These are phyloP conservation scores for Phialophora chinensis DNA, from an alignment of 2,329 filamentous ascomycete genomes.

Conservation along the genomic window DNA sequence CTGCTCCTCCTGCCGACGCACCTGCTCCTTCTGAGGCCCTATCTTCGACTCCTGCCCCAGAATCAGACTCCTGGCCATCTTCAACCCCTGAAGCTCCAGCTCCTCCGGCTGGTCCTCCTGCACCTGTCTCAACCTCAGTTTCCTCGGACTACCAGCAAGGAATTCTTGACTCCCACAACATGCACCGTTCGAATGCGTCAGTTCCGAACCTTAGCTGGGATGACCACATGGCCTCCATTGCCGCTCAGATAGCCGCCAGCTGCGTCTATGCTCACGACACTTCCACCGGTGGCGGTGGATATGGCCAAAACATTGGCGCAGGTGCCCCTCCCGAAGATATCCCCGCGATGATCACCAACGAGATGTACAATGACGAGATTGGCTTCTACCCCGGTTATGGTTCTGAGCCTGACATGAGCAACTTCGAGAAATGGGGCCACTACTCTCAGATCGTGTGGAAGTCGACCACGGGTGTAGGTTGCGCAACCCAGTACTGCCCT, in stretches of 20 bases:
- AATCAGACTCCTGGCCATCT: slow-evolving; percentile 10
- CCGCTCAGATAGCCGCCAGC: slow-evolving; percentile 65
- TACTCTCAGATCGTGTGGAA: slow-evolving; percentile 79
- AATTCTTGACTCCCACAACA: slow-evolving; percentile 76
- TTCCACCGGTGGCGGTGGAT: slow-evolving; percentile 71
- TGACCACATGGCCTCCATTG: slow-evolving; percentile 66
- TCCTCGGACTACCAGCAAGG: slow-evolving; percentile 44
- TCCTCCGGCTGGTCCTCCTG: slow-evolving; percentile 18
- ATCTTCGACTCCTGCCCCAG: slow-evolving; percentile 17
- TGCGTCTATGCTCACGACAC: slow-evolving; percentile 79
- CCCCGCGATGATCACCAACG: slow-evolving; percentile 72
- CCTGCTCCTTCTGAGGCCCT: slow-evolving; percentile 18
- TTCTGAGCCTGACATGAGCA: slow-evolving; percentile 66
- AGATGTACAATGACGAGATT: slow-evolving; percentile 89
- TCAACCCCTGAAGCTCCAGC: slow-evolving; percentile 16
- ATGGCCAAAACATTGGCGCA: slow-evolving; percentile 92
- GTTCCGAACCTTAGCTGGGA: slow-evolving; percentile 70
- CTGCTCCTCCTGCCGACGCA: slow-evolving; percentile 29
- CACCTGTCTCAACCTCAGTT: slow-evolving; percentile 24
- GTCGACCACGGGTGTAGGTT: slow-evolving; percentile 66
- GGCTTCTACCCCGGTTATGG: slow-evolving; percentile 63
- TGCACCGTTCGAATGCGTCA: slow-evolving; percentile 83
- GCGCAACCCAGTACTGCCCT: slow-evolving; percentile 58
- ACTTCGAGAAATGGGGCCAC: slow-evolving; percentile 74
- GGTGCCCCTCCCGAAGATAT: slow-evolving; percentile 63